These are phyloP conservation scores for Alternaria rosae DNA, from an alignment of 2,329 filamentous ascomycete genomes.

Conservation along the genomic window DNA sequence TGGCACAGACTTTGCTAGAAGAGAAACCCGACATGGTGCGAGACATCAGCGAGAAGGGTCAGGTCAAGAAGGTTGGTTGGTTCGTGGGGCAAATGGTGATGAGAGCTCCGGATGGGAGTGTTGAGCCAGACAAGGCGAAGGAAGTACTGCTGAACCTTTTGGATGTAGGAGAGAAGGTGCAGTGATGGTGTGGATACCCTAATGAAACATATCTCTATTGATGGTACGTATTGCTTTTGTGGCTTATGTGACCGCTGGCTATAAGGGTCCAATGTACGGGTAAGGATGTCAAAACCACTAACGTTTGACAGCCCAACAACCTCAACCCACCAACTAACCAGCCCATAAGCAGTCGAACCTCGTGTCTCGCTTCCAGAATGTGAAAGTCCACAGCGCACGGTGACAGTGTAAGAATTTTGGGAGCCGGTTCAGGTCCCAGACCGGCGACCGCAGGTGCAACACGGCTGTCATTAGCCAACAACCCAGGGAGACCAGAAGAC, in stretches of 20 bases:
- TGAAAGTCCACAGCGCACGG: background rate
- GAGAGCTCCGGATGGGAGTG: conserved; percentile 64
- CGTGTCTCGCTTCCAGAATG: background rate
- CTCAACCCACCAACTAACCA: background rate
- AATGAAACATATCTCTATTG: conserved; percentile 1
- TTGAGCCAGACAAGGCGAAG: conserved; percentile 68
- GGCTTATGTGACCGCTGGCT: background rate
- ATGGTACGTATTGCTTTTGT: background rate
- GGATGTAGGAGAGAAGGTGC: conserved; percentile 7
- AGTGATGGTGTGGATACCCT: conserved; percentile 2
- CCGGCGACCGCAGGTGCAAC: background rate
- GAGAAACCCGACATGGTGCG: conserved; percentile 65
- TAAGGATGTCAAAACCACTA: background rate
- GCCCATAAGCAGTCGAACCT: background rate
- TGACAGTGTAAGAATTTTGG: background rate
- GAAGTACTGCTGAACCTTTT: conserved; percentile 61
- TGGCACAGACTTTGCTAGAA: conserved; percentile 63
- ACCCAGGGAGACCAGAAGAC: background rate
- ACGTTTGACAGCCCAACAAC: background rate
- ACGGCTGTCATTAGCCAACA: background rate
- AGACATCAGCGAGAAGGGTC: conserved; percentile 66
- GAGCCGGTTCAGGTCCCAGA: background rate
- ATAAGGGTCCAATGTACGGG: background rate
- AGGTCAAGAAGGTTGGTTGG: conserved; percentile 71
- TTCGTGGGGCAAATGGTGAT: conserved; percentile 75